Base-by-base conservation (phyloP, 305 asterid species). In the Fraxinus sp. region DNA sequence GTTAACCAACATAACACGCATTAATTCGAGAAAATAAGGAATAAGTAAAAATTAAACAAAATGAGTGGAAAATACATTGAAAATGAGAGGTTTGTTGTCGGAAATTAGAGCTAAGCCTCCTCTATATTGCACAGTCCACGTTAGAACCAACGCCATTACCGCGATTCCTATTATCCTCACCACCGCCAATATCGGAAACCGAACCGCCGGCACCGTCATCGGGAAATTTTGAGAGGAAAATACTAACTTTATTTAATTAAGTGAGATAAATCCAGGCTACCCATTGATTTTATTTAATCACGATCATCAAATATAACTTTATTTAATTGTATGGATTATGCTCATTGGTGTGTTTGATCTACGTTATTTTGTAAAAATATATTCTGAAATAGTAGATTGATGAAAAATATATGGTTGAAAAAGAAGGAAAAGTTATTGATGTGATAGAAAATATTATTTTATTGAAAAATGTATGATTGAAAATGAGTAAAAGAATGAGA, bases 71-170 rank as follows among this genome's bases (percentile, higher is more conserved):
- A 72, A 84, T 90, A 95, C 98, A 68, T 95, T 95, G 62, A 94
- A 95, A 76, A 95, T 90, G 81, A 89, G 97, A 80, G 77, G 88
- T 75, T 93, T 93, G 62, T 94, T 80, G n/a, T 89, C 91, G 84
- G 99, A 92, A 26, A 88, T 86, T 83, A 95, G 93, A 80, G 99
- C 95, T 86, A 95, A 83, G 41, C 99, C 99, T 77, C 99, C 99
- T 86, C 99, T 90, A 87, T 86, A 95, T 80, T 85, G 97, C 70
- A 92, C 75, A 74, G 77, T 89, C 99, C 99, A 95, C 11, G 86
- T 78, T 52, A 95, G 57, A 13, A 92, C 86, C 83, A 93, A 70
- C 16, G 87, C 89, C 70, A 91, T 16, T 33, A 95, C 90, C 5
- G 86, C 87, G 55, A 89, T 55, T 20, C 97, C 98, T 74, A 94